Evolutionary conservation across 768 basidiomycete species (phyloP), one percentile per base, ranked within the genome.

Genomic region (Leucocoprinus leucothites): DNA sequence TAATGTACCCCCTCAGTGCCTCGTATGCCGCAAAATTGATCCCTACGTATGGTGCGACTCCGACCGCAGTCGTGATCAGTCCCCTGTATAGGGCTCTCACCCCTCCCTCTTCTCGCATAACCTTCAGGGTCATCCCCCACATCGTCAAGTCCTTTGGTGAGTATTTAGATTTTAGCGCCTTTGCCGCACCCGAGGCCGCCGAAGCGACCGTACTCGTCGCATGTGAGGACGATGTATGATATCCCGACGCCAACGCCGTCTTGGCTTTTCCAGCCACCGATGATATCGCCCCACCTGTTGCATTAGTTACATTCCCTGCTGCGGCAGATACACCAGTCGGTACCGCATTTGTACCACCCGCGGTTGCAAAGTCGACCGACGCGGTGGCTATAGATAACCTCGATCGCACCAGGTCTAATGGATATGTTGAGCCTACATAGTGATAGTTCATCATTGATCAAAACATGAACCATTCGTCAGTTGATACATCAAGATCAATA

Each of bases 11-110:
- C 51, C 89, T 80, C 65, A 92, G 65, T 45, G 86, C 79, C 69
- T 98, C 96, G 64, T 98, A 98, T 25, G 92, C 77, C n/a, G 93
- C 90, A 68, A 97, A 97, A 68, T 97, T 97, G 67, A 95, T 87
- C 11, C 92, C 85, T 19, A 89, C 86, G 60, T 89, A 89, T 3
- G 95, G 95, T 14, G 94, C 94, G 38, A 97, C 92, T 2, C 95
- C 93, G 51, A 89, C 76, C 2, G 91, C 87, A 0, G 94, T 97
- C 11, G 94, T 83, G 9, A 89, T 73, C 34, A 95, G 67, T 0
- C 94, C 96, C 31, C 94, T 82, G 67, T 98, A 92, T 47, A 99
- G 72, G 4, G 85, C 96, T 48, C 84, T 79, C 11, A 96, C 67
- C 1, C 95, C 95, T 26, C 96, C 96, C 69, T 98, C 96, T 63